A percentile compares a stretch with the other conserved stretches of the same genome.
phyloP scores from a whole-genome alignment of 495 filamentous ascomycete genomes.

The Aspergillus mulundensis region DNA sequence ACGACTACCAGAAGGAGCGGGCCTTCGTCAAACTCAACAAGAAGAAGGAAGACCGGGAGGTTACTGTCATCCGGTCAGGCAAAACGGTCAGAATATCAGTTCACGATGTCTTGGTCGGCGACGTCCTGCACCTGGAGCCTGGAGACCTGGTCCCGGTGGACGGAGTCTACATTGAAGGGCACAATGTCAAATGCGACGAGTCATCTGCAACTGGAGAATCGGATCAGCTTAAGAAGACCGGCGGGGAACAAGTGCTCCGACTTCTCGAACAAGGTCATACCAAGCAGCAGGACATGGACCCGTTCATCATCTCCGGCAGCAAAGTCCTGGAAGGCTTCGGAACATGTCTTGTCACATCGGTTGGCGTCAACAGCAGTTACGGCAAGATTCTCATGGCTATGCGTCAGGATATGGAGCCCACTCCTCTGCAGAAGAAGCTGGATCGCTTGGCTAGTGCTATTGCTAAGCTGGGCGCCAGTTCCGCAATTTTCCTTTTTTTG shows the following conservation, averaged over 20 bases:
- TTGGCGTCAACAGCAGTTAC: constrained; percentile 74
- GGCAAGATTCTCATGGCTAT: constrained; percentile 87
- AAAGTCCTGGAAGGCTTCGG: constrained; percentile 91
- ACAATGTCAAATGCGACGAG: constrained; percentile 76
- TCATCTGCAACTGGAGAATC: constrained; percentile 84
- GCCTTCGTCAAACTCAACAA: constrained; percentile 66
- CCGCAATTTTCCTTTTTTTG: constrained; percentile 3
- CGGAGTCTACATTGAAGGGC: constrained; percentile 69
- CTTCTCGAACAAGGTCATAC: constrained; percentile 69
- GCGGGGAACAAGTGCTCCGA: constrained; percentile 71
- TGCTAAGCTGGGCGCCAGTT: constrained; percentile 44
- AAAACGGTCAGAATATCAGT: constrained; percentile 72
- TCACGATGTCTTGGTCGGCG: constrained; percentile 76
- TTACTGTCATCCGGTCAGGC: constrained; percentile 75
- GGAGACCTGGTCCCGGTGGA: constrained; percentile 84
- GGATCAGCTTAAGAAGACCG: constrained; percentile 68
- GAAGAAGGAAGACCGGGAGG: constrained; percentile 65
- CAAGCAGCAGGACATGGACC: constrained; percentile 66
- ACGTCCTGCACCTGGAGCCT: constrained; percentile 76
- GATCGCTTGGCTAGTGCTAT: constrained; percentile 62
- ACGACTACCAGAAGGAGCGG: constrained; percentile 71
- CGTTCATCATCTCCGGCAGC: constrained; percentile 88
- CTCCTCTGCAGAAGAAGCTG: constrained; percentile 61
- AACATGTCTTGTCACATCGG: constrained; percentile 73
- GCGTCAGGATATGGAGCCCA: constrained; percentile 72